Conservation (phyloP, 2,329 filamentous ascomycete species). For the Cercospora sesami region DNA sequence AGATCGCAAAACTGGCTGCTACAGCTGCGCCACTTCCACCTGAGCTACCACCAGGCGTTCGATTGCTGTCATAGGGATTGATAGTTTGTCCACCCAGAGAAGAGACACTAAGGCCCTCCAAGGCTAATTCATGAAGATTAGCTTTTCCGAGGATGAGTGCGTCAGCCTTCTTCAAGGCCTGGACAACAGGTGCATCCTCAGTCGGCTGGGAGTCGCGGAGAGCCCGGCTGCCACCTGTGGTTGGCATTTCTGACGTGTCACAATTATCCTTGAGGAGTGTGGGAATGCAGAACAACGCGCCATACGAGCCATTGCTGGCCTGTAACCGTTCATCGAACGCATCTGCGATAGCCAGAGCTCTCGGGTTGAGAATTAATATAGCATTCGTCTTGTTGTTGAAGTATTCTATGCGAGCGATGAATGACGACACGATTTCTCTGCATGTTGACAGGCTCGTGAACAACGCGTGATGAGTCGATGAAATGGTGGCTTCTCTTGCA, state of each 20-base stretch:
- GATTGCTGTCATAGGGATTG: constrained; percentile 64
- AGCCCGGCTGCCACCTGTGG: constrained; percentile 57
- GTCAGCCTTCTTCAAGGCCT: constrained; percentile 36
- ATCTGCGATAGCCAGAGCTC: constrained; percentile 52
- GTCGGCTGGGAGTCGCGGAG: constrained; percentile 51
- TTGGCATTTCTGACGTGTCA: constrained; percentile 57
- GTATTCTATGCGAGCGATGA: constrained; percentile 58
- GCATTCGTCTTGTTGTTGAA: constrained; percentile 61
- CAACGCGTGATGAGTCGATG: constrained; percentile 57
- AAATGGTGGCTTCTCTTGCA: constrained; percentile 59
- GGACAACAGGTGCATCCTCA: constrained; percentile 36
- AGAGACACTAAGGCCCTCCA: constrained; percentile 64
- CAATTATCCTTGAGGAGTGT: constrained; percentile 66
- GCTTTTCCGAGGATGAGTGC: constrained; percentile 39
- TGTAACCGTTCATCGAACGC: constrained; percentile 51
- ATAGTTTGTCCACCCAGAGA: constrained; percentile 64
- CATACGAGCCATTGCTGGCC: constrained; percentile 50
- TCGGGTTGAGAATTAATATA: constrained; percentile 55
- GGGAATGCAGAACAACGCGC: constrained; percentile 61
- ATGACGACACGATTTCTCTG: constrained; percentile 55
- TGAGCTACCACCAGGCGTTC: constrained; percentile 66
- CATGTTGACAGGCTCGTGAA: constrained; percentile 56
- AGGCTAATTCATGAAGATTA: constrained; percentile 60
- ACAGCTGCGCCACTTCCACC: constrained; percentile 64
- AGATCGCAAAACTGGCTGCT: constrained; percentile 58